Base-by-base conservation (phyloP, 495 filamentous ascomycete genomes). In the Penicillium cataractarum region DNA sequence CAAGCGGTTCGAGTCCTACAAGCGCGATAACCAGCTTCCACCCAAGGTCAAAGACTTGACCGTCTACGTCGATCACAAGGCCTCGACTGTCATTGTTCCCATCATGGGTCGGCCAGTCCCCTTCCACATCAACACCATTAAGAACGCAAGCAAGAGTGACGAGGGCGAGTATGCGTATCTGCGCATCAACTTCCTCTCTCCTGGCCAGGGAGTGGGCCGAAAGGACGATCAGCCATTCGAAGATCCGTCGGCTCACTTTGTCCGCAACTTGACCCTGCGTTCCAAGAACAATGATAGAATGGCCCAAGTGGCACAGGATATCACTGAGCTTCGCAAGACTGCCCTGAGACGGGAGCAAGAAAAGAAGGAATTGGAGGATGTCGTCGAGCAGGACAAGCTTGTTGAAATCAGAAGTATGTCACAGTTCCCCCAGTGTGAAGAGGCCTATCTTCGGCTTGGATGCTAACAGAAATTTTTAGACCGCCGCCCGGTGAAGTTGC, bases 161-260 rank as follows among this genome's bases (percentile, higher is more conserved):
- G 96, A 99, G 74, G 93, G 92, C 21, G 93, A 97, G 64, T 97
- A 89, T 74, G 90, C 93, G 0, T 97, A 91, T 75, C 83, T 99
- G 15, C 87, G 96, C 53, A 95, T 99, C 81, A 99, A 99, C 76
- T 96, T 99, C 71, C 82, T 98, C 10, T 97, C 93, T 17, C 96
- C 96, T 17, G 96, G 96, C 40, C 96, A 99, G 75, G 96, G 96
- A 79, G 96, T 99, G 56, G 96, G 95, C 31, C 80, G 95, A 67
- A 99, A 98, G 74, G 96, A 99, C 75, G 96, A 99, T 65, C 92
- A 97, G 72, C 96, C 96, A 0, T 99, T 99, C 65, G 96, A 99
- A 77, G 96, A 99, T 69, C 86, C 94, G 4, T 89, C 90, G 6
- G 96, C 96, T 4, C 94, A 98, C 71, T 99, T 99, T 66, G 88